Conservation (phyloP, 2,329 filamentous ascomycete species). For the Talaromyces sp. region DNA sequence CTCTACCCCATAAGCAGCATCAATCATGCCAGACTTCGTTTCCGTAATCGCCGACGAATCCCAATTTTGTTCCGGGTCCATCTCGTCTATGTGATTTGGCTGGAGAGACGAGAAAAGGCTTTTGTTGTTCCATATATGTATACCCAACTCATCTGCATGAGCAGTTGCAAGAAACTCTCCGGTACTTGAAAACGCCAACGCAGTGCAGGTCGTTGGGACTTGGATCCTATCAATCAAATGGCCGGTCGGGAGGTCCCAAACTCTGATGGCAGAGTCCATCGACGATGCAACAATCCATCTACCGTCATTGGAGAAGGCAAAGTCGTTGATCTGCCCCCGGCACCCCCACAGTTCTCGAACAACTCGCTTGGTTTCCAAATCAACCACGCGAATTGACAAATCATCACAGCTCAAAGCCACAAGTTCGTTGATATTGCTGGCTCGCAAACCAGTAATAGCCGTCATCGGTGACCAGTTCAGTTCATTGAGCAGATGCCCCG, state of each 20-base stretch:
- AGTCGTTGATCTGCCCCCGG: slow-evolving; percentile 66
- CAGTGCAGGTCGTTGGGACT: slow-evolving; percentile 70
- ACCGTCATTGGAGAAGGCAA: slow-evolving; percentile 86
- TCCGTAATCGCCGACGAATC: slow-evolving; percentile 77
- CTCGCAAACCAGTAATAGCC: slow-evolving; percentile 68
- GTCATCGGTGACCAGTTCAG: slow-evolving; percentile 78
- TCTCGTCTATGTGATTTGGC: slow-evolving; percentile 75
- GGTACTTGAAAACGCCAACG: slow-evolving; percentile 79
- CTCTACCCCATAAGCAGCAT: slow-evolving; percentile 64
- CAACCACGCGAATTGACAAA: slow-evolving; percentile 77
- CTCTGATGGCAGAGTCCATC: slow-evolving; percentile 69
- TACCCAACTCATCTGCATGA: slow-evolving; percentile 72
- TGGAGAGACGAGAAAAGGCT: slow-evolving; percentile 84
- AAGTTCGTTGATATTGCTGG: slow-evolving; percentile 77
- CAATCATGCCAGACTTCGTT: slow-evolving; percentile 67
- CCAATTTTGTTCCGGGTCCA: slow-evolving; percentile 59
- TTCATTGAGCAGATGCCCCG: slow-evolving; percentile 70
- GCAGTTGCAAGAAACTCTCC: slow-evolving; percentile 94
- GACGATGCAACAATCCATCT: slow-evolving; percentile 89
- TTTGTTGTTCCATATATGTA: slow-evolving; percentile 96
- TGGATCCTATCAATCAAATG: slow-evolving; percentile 91
- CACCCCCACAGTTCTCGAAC: slow-evolving; percentile 92
- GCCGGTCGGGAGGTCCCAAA: slow-evolving; percentile 94
- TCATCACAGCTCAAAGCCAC: slow-evolving; percentile 87
- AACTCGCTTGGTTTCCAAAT: slow-evolving; percentile 81